phyloP scores from a whole-genome alignment of 257 asterid species.

The Solanum infundibuliforme region DNA sequence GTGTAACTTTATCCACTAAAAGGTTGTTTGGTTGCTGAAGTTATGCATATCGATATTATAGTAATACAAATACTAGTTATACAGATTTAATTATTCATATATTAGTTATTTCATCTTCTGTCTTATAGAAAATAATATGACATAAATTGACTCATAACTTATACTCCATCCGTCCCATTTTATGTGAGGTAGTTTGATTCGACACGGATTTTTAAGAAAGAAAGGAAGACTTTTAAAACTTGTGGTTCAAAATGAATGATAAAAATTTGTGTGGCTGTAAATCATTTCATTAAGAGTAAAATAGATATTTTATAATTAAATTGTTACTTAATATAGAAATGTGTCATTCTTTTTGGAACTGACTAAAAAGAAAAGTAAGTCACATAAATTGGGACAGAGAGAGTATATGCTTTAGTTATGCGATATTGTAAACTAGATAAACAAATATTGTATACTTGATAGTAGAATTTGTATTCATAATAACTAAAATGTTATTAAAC shows the following conservation, averaged over 20 bases:
- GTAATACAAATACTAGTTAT: background rate
- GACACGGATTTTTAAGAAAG: too few relatives aligned
- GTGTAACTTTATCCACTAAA: background rate
- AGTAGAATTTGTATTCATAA: background rate
- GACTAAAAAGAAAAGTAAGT: too few relatives aligned
- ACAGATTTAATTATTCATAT: background rate
- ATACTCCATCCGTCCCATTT: background rate
- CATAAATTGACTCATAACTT: background rate
- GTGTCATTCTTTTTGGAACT: too few relatives aligned
- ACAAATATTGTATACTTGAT: rapidly evolving
- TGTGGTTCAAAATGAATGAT: too few relatives aligned
- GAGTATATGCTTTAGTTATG: background rate
- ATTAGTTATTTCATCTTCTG: background rate
- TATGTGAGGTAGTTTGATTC: too few relatives aligned
- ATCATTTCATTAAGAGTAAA: too few relatives aligned
- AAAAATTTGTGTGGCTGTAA: too few relatives aligned
- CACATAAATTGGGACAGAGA: too few relatives aligned
- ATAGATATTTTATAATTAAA: too few relatives aligned
- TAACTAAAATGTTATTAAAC: background rate
- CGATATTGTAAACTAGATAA: background rate
- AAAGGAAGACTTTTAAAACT: too few relatives aligned
- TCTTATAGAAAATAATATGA: too few relatives aligned
- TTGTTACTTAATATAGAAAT: too few relatives aligned
- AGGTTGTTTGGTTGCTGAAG: background rate
- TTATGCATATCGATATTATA: background rate